Conservation (phyloP, 169 alveolate species). For the Plasmodium gonderi region DNA sequence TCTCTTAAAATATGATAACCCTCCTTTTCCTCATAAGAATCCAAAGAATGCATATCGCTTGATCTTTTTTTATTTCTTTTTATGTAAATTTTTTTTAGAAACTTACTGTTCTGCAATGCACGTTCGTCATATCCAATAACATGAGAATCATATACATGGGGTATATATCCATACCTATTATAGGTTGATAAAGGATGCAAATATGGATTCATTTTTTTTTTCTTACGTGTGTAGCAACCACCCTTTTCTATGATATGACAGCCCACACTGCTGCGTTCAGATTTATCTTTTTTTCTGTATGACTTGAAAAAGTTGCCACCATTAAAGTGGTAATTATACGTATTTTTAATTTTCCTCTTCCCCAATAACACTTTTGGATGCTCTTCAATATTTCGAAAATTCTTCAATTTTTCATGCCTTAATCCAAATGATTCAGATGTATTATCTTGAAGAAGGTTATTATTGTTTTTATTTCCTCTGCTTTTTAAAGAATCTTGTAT, state of each 20-base stretch:
- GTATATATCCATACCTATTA: not conserved
- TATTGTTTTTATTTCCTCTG: not conserved
- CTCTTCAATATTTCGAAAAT: not conserved
- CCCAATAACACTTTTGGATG: not conserved
- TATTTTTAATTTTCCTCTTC: constrained; percentile 10
- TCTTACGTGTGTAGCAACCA: not conserved
- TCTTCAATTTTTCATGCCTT: not conserved
- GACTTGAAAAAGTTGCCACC: constrained; percentile 3
- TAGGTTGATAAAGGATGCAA: not conserved
- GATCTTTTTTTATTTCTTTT: not conserved
- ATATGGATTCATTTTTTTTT: not conserved
- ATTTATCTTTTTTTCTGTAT: not conserved
- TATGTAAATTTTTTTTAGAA: constrained; percentile 26
- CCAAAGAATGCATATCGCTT: not conserved
- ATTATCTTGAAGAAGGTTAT: not conserved
- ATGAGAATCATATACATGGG: not conserved
- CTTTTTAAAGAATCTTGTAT: constrained; percentile 3
- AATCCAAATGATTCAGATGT: not conserved
- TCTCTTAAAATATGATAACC: not conserved
- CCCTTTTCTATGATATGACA: constrained; percentile 6
- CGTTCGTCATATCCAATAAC: constrained; percentile 3
- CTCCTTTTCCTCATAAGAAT: not conserved
- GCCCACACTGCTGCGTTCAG: not conserved
- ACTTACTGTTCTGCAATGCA: constrained; percentile 7
- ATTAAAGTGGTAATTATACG: not conserved